A percentile compares a stretch with the other conserved stretches of the same genome.
Evolutionary conservation across 805 yeast species (phyloP).

Genomic region (Scheffersomyces spartinae): DNA sequence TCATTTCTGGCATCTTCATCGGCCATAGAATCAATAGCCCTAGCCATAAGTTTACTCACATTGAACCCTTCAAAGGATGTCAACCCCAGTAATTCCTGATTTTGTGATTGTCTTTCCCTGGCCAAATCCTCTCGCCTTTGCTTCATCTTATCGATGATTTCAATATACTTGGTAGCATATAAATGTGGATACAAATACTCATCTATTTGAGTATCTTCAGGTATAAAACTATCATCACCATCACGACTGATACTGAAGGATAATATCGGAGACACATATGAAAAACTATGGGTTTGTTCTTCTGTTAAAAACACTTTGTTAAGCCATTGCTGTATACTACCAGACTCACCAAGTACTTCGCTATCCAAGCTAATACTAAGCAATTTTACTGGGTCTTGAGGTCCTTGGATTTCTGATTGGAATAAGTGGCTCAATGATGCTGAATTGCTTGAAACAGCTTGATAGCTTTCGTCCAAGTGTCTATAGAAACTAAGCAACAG

Average conservation of each 20-base stretch:
- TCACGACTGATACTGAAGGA: slow-evolving; percentile 20
- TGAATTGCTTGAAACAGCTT: too few relatives aligned
- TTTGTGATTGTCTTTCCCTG: slow-evolving; percentile 9
- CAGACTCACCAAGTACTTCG: slow-evolving; percentile 16
- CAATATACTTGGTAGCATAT: slow-evolving; percentile 13
- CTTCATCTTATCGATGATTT: slow-evolving; percentile 11
- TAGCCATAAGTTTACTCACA: slow-evolving; percentile 15
- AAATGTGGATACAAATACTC: slow-evolving; percentile 26
- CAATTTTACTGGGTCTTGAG: too few relatives aligned
- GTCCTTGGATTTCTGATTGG: too few relatives aligned
- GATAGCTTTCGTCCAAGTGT: too few relatives aligned
- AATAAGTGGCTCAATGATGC: too few relatives aligned
- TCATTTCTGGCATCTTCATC: slow-evolving; percentile 8
- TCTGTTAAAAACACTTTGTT: too few relatives aligned
- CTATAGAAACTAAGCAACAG: too few relatives aligned
- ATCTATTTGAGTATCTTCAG: slow-evolving; percentile 8
- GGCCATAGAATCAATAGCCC: slow-evolving; percentile 11
- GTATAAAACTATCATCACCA: slow-evolving; percentile 7
- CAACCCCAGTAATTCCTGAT: slow-evolving; percentile 17
- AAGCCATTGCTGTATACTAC: too few relatives aligned
- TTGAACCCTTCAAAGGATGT: slow-evolving; percentile 30
- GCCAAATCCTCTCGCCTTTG: slow-evolving; percentile 6
- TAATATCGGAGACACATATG: slow-evolving; percentile 17
- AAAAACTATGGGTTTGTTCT: too few relatives aligned
- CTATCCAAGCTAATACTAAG: slow-evolving; percentile 11